A percentile compares a stretch with the other conserved stretches of the same genome.
phyloP scores from a whole-genome alignment of 805 yeast genomes.

The Saccharomyces jurei region DNA sequence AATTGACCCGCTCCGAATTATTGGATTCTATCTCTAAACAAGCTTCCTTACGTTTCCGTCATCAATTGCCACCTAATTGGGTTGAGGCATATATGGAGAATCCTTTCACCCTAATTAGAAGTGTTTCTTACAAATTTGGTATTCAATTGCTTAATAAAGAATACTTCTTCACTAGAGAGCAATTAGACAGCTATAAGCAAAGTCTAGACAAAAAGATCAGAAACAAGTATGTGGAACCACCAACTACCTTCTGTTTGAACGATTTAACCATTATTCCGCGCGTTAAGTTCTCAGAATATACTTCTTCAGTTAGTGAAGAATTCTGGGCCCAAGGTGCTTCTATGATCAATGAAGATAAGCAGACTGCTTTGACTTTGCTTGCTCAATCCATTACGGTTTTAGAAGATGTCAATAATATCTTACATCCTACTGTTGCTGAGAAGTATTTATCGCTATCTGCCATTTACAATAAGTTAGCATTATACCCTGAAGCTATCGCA shows the following conservation, averaged over 20 bases:
- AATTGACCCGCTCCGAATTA: slow-evolving; percentile 41
- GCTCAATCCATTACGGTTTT: slow-evolving; percentile 62
- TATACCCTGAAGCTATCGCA: slow-evolving; percentile 50
- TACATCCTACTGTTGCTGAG: slow-evolving; percentile 72
- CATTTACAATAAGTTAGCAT: slow-evolving; percentile 52
- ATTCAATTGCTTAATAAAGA: slow-evolving; percentile 63
- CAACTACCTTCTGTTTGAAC: slow-evolving; percentile 43
- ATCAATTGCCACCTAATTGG: slow-evolving; percentile 46
- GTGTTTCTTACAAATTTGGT: slow-evolving; percentile 70
- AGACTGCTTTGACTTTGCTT: slow-evolving; percentile 55
- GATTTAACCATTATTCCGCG: slow-evolving; percentile 72
- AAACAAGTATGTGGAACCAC: slow-evolving; percentile 23
- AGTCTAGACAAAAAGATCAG: slow-evolving; percentile 32
- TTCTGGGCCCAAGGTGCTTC: slow-evolving; percentile 56
- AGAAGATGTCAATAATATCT: slow-evolving; percentile 76
- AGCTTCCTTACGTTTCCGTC: slow-evolving; percentile 58
- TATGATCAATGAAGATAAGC: slow-evolving; percentile 35
- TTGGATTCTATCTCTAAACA: slow-evolving; percentile 40
- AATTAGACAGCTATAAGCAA: slow-evolving; percentile 26
- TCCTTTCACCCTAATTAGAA: slow-evolving; percentile 48
- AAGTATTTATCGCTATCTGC: slow-evolving; percentile 61
- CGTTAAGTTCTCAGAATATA: slow-evolving; percentile 62
- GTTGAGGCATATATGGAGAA: slow-evolving; percentile 28
- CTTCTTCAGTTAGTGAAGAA: slow-evolving; percentile 64
- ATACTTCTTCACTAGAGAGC: slow-evolving; percentile 36